Percentiles rank a stretch among this genome's conserved stretches.
Evolutionary conservation across 1,284 basidiomycete species (phyloP).

Genomic region (Butyriboletus regius): DNA sequence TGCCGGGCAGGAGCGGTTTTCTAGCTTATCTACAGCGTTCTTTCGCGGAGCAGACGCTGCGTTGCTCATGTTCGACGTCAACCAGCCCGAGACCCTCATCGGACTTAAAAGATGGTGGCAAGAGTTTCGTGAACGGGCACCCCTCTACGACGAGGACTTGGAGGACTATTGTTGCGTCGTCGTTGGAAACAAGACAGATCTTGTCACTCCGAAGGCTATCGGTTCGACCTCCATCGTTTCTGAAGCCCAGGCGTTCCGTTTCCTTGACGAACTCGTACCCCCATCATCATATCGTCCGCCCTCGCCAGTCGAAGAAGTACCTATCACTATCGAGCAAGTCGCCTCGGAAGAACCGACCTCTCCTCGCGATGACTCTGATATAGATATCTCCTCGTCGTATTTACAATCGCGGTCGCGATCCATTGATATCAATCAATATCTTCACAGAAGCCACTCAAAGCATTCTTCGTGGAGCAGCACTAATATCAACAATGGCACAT

Average conservation of each 20-base stretch:
- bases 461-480: constrained; percentile 39
- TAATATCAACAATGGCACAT: constrained; percentile 36
- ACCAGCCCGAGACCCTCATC: constrained; percentile 51
- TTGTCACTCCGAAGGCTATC: constrained; percentile 24
- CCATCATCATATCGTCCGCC: constrained; percentile 26
- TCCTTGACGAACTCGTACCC: constrained; percentile 56
- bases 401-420: constrained; percentile 20
- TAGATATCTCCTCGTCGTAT: constrained; percentile 13
- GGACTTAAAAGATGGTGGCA: constrained; percentile 68
- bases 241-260: constrained; percentile 37
- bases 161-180: constrained; percentile 64
- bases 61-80: constrained; percentile 73
- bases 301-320: constrained; percentile 30
- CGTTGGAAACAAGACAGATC: constrained; percentile 74
- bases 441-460: constrained; percentile 29
- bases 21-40: constrained; percentile 69
- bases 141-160: constrained; percentile 55
- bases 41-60: constrained; percentile 76
- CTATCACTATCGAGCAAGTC: constrained; percentile 20
- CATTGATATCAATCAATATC: constrained; percentile 19
- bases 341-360: constrained; percentile 14
- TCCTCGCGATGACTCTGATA: constrained; percentile 2
- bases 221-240: constrained; percentile 23
- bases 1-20: constrained; percentile 78
- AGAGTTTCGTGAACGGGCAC: constrained; percentile 61